Percentiles rank a stretch among this genome's conserved stretches.
Conservation (phyloP, 208 protist species). For the Trypanosoma boissoni region DNA sequence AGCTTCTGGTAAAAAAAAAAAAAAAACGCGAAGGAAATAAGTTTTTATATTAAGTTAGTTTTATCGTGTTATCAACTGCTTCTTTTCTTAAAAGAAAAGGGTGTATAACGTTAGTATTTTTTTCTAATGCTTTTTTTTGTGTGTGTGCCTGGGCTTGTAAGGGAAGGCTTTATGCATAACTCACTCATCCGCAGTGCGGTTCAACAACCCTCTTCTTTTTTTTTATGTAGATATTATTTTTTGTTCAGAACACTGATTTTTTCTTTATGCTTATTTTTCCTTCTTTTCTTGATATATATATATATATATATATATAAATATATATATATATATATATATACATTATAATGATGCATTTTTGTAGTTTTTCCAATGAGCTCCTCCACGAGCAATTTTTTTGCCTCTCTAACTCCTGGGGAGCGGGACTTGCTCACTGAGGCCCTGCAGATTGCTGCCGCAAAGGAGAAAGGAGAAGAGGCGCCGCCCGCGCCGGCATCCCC, state of each 20-base stretch:
- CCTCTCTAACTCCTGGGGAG: constrained; percentile 18
- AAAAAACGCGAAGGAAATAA: too few relatives aligned
- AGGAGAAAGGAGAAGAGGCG: not conserved
- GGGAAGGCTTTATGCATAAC: too few relatives aligned
- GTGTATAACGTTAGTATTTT: not conserved
- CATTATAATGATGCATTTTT: too few relatives aligned
- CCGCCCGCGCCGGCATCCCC: not conserved
- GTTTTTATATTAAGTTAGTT: too few relatives aligned
- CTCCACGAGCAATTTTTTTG: too few relatives aligned
- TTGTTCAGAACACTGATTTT: not conserved
- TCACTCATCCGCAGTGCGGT: too few relatives aligned
- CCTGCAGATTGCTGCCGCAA: not conserved
- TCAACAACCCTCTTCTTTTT: not conserved
- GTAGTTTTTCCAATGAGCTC: too few relatives aligned
- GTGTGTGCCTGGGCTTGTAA: not conserved
- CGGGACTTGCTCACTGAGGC: constrained; percentile 17
- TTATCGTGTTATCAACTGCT: too few relatives aligned
- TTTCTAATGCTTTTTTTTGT: not conserved
- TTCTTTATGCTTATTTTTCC: not conserved
- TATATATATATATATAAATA: not conserved
- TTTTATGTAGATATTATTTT: not conserved
- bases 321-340: too few relatives aligned
- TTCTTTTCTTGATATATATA: constrained; percentile 6
- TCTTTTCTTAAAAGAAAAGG: too few relatives aligned
- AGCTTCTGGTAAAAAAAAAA: too few relatives aligned